Evolutionary conservation across 495 filamentous ascomycete genomes (phyloP), one percentile per base, ranked within the genome.

Genomic region (Letharia columbiana): DNA sequence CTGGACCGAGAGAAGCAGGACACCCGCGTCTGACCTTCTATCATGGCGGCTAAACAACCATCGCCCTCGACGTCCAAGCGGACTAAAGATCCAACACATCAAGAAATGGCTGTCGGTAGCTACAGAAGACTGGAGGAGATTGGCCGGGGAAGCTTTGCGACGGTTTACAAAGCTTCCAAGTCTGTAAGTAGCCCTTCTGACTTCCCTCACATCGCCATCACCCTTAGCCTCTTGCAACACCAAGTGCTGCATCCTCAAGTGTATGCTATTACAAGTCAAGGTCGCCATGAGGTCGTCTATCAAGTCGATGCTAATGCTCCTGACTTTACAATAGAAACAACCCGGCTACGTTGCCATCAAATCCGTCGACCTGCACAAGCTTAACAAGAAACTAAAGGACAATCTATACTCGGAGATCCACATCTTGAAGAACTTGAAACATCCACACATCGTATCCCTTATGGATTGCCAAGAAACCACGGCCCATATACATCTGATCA

Each of bases 401-500:
- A 98, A 97, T 75, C 87, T 98, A 42, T 91, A 91, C 68, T 87
- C 88, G 71, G 94, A 98, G 79, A 97, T 98, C 73, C 80, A 92
- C 67, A 98, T 98, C 64, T 84, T 98, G 69, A 91, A 92, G 76
- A 88, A 84, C 70, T 81, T 98, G 23, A 89, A 93, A 59, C 95
- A 98, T 76, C 94, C 94, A 37, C 94, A 98, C 73, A 97, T 98
- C 70, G 95, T 98, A 70, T 90, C 92, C 62, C 85, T 98, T 60
- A 92, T 94, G 77, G 91, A 96, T 74, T 96, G 91, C 78, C 82
- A 90, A 75, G 93, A 98, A 73, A 87, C 90, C 6, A 77, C 83
- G 9, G 86, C 87, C 28, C 91, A 96, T 66, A 96, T 98, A 75
- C 92, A 98, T 77, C 82, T 98, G 28, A 88, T 98, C 59, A 98